These are phyloP conservation scores for Acorus gramineus DNA, from an alignment of 106 monocot genomes.

Conservation along the genomic window DNA sequence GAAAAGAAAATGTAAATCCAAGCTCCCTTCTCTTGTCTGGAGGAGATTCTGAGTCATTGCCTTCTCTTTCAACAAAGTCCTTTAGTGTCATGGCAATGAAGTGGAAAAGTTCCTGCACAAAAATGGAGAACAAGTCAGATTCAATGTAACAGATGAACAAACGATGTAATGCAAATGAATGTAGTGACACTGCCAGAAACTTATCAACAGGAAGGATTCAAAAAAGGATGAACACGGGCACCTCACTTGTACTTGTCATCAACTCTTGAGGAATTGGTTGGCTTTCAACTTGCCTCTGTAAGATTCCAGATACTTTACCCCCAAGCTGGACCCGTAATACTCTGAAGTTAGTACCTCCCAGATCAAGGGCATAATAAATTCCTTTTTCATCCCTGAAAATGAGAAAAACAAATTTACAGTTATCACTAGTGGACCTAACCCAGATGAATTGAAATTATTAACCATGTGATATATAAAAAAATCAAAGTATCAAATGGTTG, in stretches of 20 bases:
- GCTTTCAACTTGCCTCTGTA: constrained; percentile 31
- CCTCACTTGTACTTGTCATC: constrained; percentile 52
- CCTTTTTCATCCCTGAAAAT: constrained; percentile 64
- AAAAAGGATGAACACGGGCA: constrained; percentile 9
- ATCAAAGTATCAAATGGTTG: neutral
- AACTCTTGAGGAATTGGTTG: constrained; percentile 56
- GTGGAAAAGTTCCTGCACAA: constrained; percentile 52
- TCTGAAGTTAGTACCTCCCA: constrained; percentile 71
- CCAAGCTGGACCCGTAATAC: constrained; percentile 64
- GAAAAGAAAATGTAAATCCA: constrained; percentile 87
- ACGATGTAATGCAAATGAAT: too few species aligned
- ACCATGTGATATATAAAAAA: neutral
- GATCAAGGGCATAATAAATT: constrained; percentile 66
- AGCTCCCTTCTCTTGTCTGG: constrained; percentile 34
- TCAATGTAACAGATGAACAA: neutral
- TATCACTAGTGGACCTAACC: neutral
- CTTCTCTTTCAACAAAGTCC: constrained; percentile 32
- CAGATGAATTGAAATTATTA: neutral
- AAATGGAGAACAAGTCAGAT: neutral
- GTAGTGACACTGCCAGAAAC: neutral
- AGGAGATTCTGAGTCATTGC: constrained; percentile 9
- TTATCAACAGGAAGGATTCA: too few species aligned
- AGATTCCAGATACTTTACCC: constrained; percentile 27
- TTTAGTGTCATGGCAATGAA: constrained; percentile 40
- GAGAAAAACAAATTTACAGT: neutral